Percentiles rank a stretch among this genome's conserved stretches.
Conservation (phyloP, 2,329 filamentous ascomycete genomes). For the Colletotrichum incanum region DNA sequence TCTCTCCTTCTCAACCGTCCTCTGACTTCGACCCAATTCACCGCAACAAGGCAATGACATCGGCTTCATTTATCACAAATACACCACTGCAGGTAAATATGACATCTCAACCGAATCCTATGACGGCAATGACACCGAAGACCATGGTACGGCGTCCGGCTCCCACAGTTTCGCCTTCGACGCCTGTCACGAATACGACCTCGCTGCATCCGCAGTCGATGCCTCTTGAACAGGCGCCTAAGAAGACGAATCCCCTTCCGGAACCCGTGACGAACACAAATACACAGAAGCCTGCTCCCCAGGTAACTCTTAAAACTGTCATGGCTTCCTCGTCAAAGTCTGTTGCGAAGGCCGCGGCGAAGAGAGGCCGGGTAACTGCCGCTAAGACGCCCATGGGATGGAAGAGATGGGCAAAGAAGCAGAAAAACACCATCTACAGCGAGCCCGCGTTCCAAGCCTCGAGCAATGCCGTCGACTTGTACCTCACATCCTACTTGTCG, state of each 20-base stretch:
- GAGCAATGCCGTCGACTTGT: neutral
- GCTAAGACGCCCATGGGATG: neutral
- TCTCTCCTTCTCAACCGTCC: neutral
- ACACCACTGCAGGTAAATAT: neutral
- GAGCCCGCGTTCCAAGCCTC: neutral
- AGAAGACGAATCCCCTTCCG: neutral
- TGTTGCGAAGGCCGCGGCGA: neutral
- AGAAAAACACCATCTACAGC: neutral
- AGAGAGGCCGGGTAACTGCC: neutral
- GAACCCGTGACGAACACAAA: too few relatives aligned
- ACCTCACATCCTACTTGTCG: neutral
- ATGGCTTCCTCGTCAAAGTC: neutral
- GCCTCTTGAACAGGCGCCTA: neutral
- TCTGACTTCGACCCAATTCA: neutral
- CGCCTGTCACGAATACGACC: neutral
- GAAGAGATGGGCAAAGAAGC: constrained; percentile 6
- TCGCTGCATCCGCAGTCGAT: neutral
- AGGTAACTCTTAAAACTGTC: neutral
- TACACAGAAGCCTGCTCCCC: neutral
- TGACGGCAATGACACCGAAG: neutral
- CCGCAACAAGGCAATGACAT: too few relatives aligned
- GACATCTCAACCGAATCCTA: neutral
- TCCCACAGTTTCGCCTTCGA: neutral
- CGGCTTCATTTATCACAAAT: too few relatives aligned
- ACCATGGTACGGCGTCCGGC: too few relatives aligned